Conservation (phyloP, 2,329 filamentous ascomycete species). For the Pseudocercospora ulei region DNA sequence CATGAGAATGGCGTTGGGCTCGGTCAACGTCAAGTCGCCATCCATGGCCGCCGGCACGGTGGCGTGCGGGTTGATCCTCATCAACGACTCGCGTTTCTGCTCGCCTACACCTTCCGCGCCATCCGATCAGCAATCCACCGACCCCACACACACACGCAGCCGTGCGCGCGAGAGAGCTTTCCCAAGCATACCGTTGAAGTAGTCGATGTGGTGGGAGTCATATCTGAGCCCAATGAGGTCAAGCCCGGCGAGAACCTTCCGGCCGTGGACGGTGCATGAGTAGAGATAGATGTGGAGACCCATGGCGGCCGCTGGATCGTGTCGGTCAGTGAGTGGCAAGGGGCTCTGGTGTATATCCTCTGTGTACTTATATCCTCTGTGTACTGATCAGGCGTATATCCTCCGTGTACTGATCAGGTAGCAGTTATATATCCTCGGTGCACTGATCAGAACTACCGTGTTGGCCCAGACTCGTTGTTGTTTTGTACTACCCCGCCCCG, state of each 20-base stretch:
- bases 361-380: no score
- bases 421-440: slow-evolving; percentile 14
- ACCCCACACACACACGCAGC: no score
- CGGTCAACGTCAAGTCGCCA: slow-evolving; percentile 36
- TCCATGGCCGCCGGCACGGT: slow-evolving; percentile 38
- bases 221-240: slow-evolving; percentile 34
- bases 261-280: slow-evolving; percentile 39
- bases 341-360: no score
- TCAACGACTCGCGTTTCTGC: slow-evolving; percentile 34
- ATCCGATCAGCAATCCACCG: no score
- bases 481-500: slow-evolving; percentile 7
- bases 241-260: slow-evolving; percentile 38
- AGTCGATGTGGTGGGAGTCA: slow-evolving; percentile 34
- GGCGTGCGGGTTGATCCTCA: slow-evolving; percentile 35
- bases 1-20: slow-evolving; percentile 39
- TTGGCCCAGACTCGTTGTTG: slow-evolving; percentile 1
- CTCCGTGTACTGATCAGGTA: no score
- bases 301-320: slow-evolving; percentile 22
- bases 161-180: no score
- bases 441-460: neutral
- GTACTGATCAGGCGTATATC: neutral
- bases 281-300: slow-evolving; percentile 34
- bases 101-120: no score
- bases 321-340: no score
- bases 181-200: no score